Conservation (phyloP, 306 rosid genomes). For the Urtica urens region DNA sequence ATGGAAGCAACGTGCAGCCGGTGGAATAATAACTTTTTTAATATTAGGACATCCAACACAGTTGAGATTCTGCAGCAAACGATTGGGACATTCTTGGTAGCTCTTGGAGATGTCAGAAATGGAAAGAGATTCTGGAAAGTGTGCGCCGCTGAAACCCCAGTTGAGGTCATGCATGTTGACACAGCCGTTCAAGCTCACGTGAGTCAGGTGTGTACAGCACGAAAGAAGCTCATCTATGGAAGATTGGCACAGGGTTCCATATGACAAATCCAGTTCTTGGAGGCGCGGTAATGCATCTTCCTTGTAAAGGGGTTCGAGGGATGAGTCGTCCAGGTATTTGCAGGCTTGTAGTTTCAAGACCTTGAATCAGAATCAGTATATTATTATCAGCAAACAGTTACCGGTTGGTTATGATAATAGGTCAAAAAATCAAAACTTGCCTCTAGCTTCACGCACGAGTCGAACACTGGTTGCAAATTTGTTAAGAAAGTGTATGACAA, state of each 20-base stretch:
- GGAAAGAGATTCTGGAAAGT: slow-evolving; percentile 27
- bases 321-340: slow-evolving; percentile 71
- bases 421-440: slow-evolving; percentile 36
- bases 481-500: slow-evolving; percentile 86
- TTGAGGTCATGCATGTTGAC: slow-evolving; percentile 89
- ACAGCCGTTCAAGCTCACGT: slow-evolving; percentile 96
- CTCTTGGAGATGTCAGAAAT: slow-evolving; percentile 16
- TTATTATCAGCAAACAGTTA: no score
- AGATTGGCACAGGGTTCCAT: slow-evolving; percentile 80
- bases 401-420: no score
- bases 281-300: slow-evolving; percentile 86
- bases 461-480: slow-evolving; percentile 76
- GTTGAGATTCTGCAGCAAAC: slow-evolving; percentile 75
- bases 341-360: slow-evolving; percentile 94
- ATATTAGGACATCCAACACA: slow-evolving; percentile 92
- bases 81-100: slow-evolving; percentile 35
- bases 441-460: slow-evolving; percentile 77
- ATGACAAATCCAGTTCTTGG: slow-evolving; percentile 87
- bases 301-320: slow-evolving; percentile 93
- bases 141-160: slow-evolving; percentile 49
- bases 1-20: slow-evolving; percentile 58
- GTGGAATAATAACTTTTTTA: slow-evolving; percentile 82
- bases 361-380: slow-evolving; percentile 38
- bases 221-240: slow-evolving; percentile 97
- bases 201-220: slow-evolving; percentile 81